Evolutionary conservation across 2,329 filamentous ascomycete species (phyloP), one percentile per base, ranked within the genome.

Genomic region (Pestalotiopsis sp.): DNA sequence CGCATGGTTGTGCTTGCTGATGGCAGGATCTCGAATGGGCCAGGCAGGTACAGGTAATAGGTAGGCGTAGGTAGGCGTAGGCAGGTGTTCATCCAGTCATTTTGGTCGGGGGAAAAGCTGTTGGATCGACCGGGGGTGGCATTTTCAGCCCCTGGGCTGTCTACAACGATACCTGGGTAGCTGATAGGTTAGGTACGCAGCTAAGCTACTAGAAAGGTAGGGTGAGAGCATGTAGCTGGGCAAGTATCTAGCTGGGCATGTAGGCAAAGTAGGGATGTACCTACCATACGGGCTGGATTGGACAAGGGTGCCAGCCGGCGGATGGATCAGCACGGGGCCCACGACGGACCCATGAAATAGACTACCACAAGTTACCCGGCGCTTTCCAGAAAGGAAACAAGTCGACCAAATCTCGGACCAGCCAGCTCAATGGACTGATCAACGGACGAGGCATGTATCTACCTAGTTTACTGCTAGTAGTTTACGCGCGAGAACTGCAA

Each of bases 271-370:
- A 23, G 9, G 59, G 20, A 31, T 31, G 11, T 25, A 38, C 17
- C 38, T 63, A 4, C n/a, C 27, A 36, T 23, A 14, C 14, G 39
- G 60, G 59, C 12, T 36, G 60, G 17, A 12, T 12, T 66, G 49
- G 38, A 17, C 45, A 38, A n/a, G 52, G 56, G 56, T 12, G 41
- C 12, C 31, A 36, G 49, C 45, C 45, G 45, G 20, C 45, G 45
- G 17, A 52, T 52, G 23, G n/a, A 31, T 20, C 38, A 36, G 66
- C 66, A 45, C 58, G 66, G 66, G n/a, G 36, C 58, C 31, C 66
- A 52, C 20, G 45, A 52, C 45, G 17, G 66, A 67, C 66, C 57
- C 66, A 67, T 67, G 66, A 63, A 62, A 56, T 67, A 67, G 41
- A 67, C 66, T 67, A 67, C 49, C 23, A 12, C 36, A 36, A 36